These are phyloP conservation scores for Fusarium anthophilum DNA, from an alignment of 2,329 filamentous ascomycete genomes.

Conservation along the genomic window DNA sequence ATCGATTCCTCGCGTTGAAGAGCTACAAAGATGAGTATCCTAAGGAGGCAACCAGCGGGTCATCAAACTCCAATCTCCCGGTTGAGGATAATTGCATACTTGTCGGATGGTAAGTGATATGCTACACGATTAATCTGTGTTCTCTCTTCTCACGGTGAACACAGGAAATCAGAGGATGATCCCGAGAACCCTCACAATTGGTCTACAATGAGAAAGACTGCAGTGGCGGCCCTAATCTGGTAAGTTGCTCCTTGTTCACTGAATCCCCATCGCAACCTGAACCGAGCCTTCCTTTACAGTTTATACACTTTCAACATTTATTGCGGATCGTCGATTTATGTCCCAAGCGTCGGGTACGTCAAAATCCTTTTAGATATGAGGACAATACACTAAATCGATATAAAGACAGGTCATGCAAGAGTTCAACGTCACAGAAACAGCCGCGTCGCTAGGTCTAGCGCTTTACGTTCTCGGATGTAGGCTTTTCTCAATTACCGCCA, in stretches of 20 bases:
- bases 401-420: background rate
- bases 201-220: background rate
- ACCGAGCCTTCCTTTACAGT: background rate
- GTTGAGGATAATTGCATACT: background rate
- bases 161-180: background rate
- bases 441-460: background rate
- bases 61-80: background rate
- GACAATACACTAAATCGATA: background rate
- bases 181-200: background rate
- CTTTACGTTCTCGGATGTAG: background rate
- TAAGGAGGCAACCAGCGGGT: background rate
- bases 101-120: background rate
- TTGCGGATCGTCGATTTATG: background rate
- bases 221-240: background rate
- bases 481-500: background rate
- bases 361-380: fast-evolving
- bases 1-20: background rate
- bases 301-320: background rate
- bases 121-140: background rate
- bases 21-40: background rate
- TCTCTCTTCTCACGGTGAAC: background rate
- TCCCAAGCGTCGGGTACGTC: background rate
- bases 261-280: background rate
- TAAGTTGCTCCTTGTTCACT: background rate
- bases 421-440: background rate